A percentile compares a stretch with the other conserved stretches of the same genome.
phyloP scores from a whole-genome alignment of 1,284 basidiomycete genomes.

The Austroboletus rostrupii region DNA sequence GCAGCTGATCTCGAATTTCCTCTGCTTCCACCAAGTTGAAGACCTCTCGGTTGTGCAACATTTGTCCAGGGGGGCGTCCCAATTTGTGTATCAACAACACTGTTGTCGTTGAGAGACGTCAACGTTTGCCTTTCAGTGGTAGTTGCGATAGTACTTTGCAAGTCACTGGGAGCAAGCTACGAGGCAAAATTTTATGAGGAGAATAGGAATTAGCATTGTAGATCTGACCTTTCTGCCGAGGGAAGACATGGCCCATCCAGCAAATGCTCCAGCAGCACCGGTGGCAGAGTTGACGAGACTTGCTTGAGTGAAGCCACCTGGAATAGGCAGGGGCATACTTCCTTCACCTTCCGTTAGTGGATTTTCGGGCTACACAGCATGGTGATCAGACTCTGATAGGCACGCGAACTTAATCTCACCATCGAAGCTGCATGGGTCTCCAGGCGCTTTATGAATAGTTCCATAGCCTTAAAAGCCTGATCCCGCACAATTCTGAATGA shows the following conservation, averaged over 20 bases:
- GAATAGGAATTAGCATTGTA: not conserved
- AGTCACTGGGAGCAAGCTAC: constrained; percentile 67
- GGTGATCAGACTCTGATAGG: not conserved
- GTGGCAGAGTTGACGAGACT: constrained; percentile 81
- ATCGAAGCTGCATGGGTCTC: constrained; percentile 75
- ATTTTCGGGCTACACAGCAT: constrained; percentile 61
- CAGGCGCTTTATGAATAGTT: constrained; percentile 81
- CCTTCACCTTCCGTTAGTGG: constrained; percentile 40
- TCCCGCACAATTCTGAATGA: constrained; percentile 75
- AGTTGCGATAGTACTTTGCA: constrained; percentile 60
- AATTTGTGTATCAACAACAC: constrained; percentile 7
- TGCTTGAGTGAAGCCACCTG: constrained; percentile 40
- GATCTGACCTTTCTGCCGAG: constrained; percentile 66
- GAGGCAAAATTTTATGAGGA: not conserved
- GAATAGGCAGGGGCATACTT: constrained; percentile 28
- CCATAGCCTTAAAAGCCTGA: constrained; percentile 90
- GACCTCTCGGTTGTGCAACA: constrained; percentile 43
- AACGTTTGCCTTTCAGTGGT: constrained; percentile 37
- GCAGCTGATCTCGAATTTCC: constrained; percentile 37
- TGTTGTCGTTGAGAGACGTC: constrained; percentile 28
- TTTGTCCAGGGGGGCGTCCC: constrained; percentile 9
- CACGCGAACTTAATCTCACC: constrained; percentile 43
- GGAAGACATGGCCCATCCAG: constrained; percentile 92
- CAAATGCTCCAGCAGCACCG: constrained; percentile 85
- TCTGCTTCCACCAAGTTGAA: constrained; percentile 69